Base-by-base conservation (phyloP, 225 moss, liverwort and hornwort genomes). In the Sphagnum contortum region DNA sequence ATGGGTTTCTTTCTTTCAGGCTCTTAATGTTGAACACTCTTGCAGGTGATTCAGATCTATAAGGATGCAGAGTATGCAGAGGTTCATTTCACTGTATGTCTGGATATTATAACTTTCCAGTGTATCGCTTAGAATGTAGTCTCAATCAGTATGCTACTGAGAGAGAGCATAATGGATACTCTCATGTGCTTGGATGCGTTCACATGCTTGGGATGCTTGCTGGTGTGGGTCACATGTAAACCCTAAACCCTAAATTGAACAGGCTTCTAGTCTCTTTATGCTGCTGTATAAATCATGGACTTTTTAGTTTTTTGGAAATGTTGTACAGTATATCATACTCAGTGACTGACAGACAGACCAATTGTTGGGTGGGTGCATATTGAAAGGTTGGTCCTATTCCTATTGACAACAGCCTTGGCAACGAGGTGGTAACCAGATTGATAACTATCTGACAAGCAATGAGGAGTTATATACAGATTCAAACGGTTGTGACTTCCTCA, bases 331-430 rank as follows among this genome's bases (percentile, higher is more conserved):
- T 29, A 29, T 29, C 1, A 29, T 29, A 29, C 29, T 29, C 29
- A 29, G 29, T 29, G 29, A 29, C 29, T 29, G 29, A 29, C 29
- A 29, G 29, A 29, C 29, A 29, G 29, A 29, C 29, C 29, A 1
- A 29, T 29, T 29, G 29, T 29, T 29, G 29, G 29, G 29, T 29
- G 29, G 29, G 29, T 29, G 29, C 29, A 1, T 1, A 29, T 12
- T 13, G 49, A 71, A 87, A 95, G 92, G 76, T 99, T 65, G 98
- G 98, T 69, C 98, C 93, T 50, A 88, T 93, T 66, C 98, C 93
- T 55, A 64, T 93, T 57, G 86, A 81, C 65, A 91, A 99, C 62
- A 75, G 79, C 67, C 74, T 84, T 72, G 93, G 93, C 12, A 99
- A 93, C 77, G 98, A 99, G 59, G 66, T 99, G 59, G 91, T 99